Evolutionary conservation across 2,329 filamentous ascomycete species (phyloP), one percentile per base, ranked within the genome.

Genomic region (Neonectria sp.): DNA sequence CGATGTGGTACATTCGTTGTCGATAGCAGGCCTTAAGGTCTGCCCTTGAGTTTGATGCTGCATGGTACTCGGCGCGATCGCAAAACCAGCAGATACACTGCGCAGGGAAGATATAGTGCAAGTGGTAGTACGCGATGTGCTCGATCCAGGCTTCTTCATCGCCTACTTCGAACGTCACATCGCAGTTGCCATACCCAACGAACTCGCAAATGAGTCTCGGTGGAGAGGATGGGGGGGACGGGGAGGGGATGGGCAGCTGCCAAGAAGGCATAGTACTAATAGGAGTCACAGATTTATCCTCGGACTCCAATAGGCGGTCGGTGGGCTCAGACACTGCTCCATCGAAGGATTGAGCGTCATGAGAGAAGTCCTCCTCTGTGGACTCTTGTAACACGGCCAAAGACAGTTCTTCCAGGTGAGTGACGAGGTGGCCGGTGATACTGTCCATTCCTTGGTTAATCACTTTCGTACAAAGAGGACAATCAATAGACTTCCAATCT

Each of bases 11-110:
- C 85, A 90, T 86, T 2, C 87, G 82, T 1, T 68, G 21, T 0
- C 63, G 33, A 61, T 84, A 86, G 43, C 79, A 71, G 5, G 61
- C 49, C n/a, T 55, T 45, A 11, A 55, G 68, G 17, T 35, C 70
- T 0, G 63, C 68, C 1, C 60, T 58, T 2, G 8, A 52, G 0
- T 52, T 57, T 0, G 68, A 49, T 0, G 45, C 55, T 3, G 78
- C 3, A 13, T 13, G 11, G 4, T 35, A 35, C 9, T 12, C 11
- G 11, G 3, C 33, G 5, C 13, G 4, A 60, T 84, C 79, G 71
- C 88, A 90, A 66, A 87, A 89, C 82, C 84, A 87, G 71, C 88
- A 90, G 0, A 81, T 60, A 5, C 79, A 79, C 12, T 69, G 70
- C 0, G 12, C 9, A 0, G 86, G 86, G 6, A 83, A 81, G 0